phyloP scores from a whole-genome alignment of 495 filamentous ascomycete species.

The Chaetomium cochliodes region DNA sequence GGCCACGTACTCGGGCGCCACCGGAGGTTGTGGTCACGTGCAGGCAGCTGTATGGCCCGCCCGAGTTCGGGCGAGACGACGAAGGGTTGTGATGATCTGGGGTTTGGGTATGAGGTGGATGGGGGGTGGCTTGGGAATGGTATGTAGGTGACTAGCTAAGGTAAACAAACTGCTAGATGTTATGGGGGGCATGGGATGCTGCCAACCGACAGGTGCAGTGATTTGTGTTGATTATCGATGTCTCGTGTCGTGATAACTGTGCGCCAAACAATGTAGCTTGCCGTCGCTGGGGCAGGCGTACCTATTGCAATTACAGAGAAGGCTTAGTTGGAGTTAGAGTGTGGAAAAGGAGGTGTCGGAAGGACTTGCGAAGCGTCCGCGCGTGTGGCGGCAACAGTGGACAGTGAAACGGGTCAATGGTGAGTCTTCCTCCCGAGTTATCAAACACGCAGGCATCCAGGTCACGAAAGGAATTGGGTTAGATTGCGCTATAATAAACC shows the following conservation, averaged over 20 bases:
- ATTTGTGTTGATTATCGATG: background rate
- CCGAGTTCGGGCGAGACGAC: background rate
- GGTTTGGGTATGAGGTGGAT: background rate
- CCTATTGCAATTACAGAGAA: background rate
- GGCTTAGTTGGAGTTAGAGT: background rate
- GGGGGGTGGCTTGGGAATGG: background rate
- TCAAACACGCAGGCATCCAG: background rate
- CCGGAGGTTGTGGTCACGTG: background rate
- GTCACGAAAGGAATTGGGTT: too few species aligned
- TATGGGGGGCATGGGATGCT: too few species aligned
- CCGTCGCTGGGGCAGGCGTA: background rate
- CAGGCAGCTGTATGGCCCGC: constrained; percentile 4
- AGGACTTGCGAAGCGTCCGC: background rate
- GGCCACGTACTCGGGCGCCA: background rate
- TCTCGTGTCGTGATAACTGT: background rate
- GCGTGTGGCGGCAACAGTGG: background rate
- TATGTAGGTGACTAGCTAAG: too few species aligned
- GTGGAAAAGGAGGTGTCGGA: background rate
- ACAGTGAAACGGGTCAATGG: background rate
- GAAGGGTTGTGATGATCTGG: background rate
- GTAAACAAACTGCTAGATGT: too few species aligned
- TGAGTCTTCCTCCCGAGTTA: background rate
- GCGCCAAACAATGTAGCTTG: background rate
- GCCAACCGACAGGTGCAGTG: too few species aligned
- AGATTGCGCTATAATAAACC: too few species aligned